Evolutionary conservation across 805 yeast genomes (phyloP).

Genomic region (Candida argentea): DNA sequence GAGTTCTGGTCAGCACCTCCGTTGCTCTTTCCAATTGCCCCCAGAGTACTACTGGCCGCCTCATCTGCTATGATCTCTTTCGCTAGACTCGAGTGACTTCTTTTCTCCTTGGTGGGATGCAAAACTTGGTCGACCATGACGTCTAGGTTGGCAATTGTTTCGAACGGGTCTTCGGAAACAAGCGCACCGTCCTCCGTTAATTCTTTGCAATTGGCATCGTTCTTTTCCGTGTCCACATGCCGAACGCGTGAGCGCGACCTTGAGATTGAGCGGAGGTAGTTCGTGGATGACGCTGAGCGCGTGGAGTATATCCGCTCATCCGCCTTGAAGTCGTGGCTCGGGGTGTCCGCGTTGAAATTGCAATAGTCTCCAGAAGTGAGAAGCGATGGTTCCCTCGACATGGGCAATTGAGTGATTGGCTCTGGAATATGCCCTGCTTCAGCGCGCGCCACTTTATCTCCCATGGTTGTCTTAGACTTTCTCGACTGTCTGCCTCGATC

Average conservation of each 20-base stretch:
- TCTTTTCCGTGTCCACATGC: conserved; percentile 17
- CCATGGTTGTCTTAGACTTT: conserved; percentile 33
- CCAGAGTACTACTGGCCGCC: no score
- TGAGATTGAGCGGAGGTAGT: conserved; percentile 56
- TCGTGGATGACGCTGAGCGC: conserved; percentile 34
- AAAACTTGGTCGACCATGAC: conserved; percentile 40
- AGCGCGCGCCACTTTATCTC: conserved; percentile 35
- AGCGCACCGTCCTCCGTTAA: conserved; percentile 50
- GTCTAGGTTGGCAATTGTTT: conserved; percentile 38
- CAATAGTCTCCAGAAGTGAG: conserved; percentile 38
- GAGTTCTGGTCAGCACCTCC: no score
- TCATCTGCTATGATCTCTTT: no score
- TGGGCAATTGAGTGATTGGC: background rate
- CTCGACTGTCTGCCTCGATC: conserved; percentile 29
- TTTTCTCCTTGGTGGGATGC: conserved; percentile 9
- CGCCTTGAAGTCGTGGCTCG: conserved; percentile 7
- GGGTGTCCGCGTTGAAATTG: conserved; percentile 32
- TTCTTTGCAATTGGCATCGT: conserved; percentile 25
- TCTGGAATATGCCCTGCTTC: conserved; percentile 9
- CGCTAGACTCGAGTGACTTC: no score
- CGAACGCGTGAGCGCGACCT: conserved; percentile 50
- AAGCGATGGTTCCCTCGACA: conserved; percentile 26
- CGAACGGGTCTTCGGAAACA: conserved; percentile 38
- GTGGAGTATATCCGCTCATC: conserved; percentile 16
- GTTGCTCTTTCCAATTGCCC: no score